Conservation (phyloP, 495 filamentous ascomycete genomes). For the Xanthoparmelia taractica region DNA sequence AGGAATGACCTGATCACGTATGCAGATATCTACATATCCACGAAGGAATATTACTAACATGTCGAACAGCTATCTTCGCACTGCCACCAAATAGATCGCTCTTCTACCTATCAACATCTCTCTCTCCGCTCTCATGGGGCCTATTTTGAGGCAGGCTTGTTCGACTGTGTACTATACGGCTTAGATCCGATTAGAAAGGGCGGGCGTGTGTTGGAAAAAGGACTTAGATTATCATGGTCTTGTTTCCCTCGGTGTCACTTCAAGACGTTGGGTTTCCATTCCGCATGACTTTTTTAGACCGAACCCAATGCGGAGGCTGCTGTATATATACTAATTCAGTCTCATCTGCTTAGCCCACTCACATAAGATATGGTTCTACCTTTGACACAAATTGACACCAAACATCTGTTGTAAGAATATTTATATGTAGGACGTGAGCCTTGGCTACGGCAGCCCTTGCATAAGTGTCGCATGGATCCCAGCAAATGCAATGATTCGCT, state of each 20-base stretch:
- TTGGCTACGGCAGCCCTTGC: constrained; percentile 9
- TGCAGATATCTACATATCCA: constrained; percentile 31
- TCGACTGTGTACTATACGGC: constrained; percentile 11
- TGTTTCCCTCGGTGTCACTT: not conserved
- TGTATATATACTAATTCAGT: constrained; percentile 14
- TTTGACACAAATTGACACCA: too few species aligned
- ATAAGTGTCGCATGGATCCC: constrained; percentile 4
- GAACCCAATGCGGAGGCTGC: not conserved
- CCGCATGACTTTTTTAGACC: not conserved
- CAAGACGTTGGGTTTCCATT: not conserved
- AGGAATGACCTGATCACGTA: constrained; percentile 98
- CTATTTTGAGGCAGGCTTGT: not conserved
- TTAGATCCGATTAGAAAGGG: constrained; percentile 15
- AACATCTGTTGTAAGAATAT: constrained; percentile 7
- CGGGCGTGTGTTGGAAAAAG: not conserved
- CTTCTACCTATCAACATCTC: constrained; percentile 13
- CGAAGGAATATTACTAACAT: constrained; percentile 9
- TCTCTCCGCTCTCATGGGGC: constrained; percentile 18
- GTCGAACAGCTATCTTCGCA: constrained; percentile 23
- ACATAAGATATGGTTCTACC: too few species aligned
- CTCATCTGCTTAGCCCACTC: not conserved
- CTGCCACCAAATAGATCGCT: constrained; percentile 28
- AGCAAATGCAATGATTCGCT: constrained; percentile 14
- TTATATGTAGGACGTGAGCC: constrained; percentile 1
- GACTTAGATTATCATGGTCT: constrained; percentile 5